Evolutionary conservation across 2,329 filamentous ascomycete species (phyloP), one percentile per base, ranked within the genome.

Genomic region (Aspergillus sp.): DNA sequence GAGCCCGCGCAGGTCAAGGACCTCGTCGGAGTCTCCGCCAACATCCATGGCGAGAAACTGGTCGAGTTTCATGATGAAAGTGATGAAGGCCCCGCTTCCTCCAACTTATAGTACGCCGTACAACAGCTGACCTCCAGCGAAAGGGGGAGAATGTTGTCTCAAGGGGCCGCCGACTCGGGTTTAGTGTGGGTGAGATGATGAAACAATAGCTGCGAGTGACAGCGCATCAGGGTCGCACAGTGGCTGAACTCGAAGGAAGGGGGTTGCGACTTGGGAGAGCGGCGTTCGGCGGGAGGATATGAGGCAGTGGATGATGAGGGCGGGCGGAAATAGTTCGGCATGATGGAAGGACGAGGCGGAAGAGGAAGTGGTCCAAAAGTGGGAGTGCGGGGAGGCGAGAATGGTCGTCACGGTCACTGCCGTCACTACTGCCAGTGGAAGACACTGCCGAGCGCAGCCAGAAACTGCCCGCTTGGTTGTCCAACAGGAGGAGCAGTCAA

Each of bases 1-100:
- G 63, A 88, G 79, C 39, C 77, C 69, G 54, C 83, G 79, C 49
- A 87, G 70, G 67, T 88, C 85, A 60, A 86, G 73, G 7, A 67
- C 56, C 51, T 69, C 68, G 41, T 72, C 69, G 52, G 57, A 56
- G 51, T 68, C 68, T 61, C 60, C 61, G 54, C 61, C 62, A 46
- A 66, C 57, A 55, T 71, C 69, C 66, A 72, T 66, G 9, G 65
- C 66, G 50, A 72, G 60, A 41, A 72, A 67, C 47, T 73, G 70
- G 27, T 68, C 63, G 19, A 74, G 60, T 52, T 70, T 68, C 69
- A 75, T 75, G 41, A 41, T 65, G 40, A 15, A 13, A 33, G 20
- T 15, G 39, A 20, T n/a, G 12, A 12, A 20, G 17, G 17, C 5
- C 13, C 30, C 22, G 22, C 20, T 27, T 30, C 34, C 24, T 41